These are phyloP conservation scores for Paulownia fortunei DNA, from an alignment of 257 asterid species.

Conservation along the genomic window DNA sequence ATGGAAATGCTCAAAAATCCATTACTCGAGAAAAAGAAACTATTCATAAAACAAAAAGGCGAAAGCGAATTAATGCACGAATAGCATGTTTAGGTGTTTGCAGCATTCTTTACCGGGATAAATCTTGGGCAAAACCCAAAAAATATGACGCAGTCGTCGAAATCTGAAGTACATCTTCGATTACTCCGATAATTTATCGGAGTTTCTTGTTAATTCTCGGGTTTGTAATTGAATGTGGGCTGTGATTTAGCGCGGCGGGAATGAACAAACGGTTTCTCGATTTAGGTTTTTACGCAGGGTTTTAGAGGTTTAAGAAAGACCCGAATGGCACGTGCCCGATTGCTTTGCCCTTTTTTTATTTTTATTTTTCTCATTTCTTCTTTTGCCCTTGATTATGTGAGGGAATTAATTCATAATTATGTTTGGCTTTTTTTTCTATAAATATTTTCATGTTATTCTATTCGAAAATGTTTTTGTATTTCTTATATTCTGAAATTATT, in stretches of 20 bases:
- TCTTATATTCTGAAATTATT: too few relatives aligned
- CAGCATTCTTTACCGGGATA: conserved; percentile 44
- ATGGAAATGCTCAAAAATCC: not conserved
- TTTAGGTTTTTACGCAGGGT: conserved; percentile 27
- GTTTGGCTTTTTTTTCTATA: too few relatives aligned
- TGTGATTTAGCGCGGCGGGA: conserved; percentile 20
- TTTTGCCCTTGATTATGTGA: not conserved
- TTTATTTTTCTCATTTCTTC: not conserved
- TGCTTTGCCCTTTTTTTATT: not conserved
- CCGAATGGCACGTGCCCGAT: conserved; percentile 13
- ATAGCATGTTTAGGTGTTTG: not conserved
- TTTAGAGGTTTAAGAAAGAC: conserved; percentile 27
- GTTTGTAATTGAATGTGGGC: not conserved
- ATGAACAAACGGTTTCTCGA: not conserved
- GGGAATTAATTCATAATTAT: too few relatives aligned
- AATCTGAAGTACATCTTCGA: conserved; percentile 53
- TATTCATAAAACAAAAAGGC: not conserved
- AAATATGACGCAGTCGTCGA: conserved; percentile 47
- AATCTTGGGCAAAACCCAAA: conserved; percentile 42
- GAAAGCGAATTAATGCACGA: not conserved
- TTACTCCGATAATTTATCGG: not conserved
- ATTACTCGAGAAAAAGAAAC: not conserved
- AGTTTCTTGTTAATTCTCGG: not conserved
- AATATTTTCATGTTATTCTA: too few relatives aligned
- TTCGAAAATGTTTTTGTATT: too few relatives aligned